Percentiles rank a stretch among this genome's conserved stretches.
Evolutionary conservation across 139 green algal genomes (phyloP).

Genomic region (Haematococcus sp.): DNA sequence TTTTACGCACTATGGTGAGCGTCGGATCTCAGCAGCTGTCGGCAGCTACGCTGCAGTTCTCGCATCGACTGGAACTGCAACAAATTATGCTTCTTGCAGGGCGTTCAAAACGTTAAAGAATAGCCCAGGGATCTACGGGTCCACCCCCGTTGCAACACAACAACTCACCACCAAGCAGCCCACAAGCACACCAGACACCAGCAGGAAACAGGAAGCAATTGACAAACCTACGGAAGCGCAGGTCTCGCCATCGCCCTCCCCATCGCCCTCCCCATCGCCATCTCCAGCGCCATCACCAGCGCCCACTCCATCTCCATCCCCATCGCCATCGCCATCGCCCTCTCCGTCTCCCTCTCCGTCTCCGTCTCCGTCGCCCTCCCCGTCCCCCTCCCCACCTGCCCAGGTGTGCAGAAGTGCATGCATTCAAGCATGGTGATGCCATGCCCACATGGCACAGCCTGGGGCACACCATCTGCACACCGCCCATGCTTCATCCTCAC

Average conservation of each 20-base stretch:
- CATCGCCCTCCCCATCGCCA: background rate
- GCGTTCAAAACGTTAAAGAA: background rate
- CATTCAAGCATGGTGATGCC: background rate
- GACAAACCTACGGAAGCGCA: no score
- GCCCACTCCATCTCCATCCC: background rate
- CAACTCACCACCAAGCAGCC: slow-evolving; percentile 11
- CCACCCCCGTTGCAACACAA: background rate
- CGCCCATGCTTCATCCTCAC: background rate
- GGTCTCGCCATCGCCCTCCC: background rate
- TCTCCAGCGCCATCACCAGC: background rate
- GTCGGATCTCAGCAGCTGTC: no score
- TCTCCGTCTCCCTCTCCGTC: background rate
- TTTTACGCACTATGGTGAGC: background rate
- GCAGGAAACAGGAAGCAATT: background rate
- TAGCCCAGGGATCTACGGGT: background rate
- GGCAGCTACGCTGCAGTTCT: no score
- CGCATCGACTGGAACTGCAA: no score
- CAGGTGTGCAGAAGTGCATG: background rate
- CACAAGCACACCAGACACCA: background rate
- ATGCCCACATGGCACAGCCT: background rate
- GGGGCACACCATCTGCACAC: background rate
- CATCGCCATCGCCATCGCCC: background rate
- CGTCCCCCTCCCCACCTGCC: background rate
- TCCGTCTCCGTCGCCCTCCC: background rate
- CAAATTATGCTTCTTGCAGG: no score